Evolutionary conservation across 2,329 filamentous ascomycete species (phyloP), one percentile per base, ranked within the genome.

Genomic region (Alternaria sp.): DNA sequence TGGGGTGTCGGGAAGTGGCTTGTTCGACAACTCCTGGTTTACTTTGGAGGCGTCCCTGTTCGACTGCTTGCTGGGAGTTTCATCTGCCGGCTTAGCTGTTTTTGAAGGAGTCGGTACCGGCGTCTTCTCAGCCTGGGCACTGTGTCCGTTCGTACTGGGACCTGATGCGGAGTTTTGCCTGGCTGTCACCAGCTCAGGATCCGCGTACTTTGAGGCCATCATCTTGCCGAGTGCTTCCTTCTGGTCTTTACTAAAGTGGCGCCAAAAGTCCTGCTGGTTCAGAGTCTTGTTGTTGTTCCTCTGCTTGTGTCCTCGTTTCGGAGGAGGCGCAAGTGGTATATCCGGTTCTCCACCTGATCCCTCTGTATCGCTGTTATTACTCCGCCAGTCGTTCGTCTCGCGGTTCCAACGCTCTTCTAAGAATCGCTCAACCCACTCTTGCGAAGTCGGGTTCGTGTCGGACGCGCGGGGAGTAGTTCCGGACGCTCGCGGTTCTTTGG

Each of bases 351-450:
- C 61, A 58, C 67, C 57, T 3, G 70, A 72, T 43, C 64, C 75
- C 47, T 75, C 91, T 77, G 90, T 93, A 73, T 87, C 88, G 75
- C 88, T 87, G 23, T 87, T 87, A 30, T 68, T 93, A 77, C 92
- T 96, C 69, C 93, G 86, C 93, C 93, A 97, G 80, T 93, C 90
- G 65, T 88, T 89, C 69, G 88, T 88, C 77, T 96, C 92, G 30
- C 86, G 87, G 69, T 89, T 86, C 68, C 86, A 86, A 69, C 90
- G 88, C 67, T 87, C 87, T n/a, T 90, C 87, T n/a, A 92, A 89
- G 75, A 94, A 93, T 65, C 92, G 91, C 64, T 91, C 90, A 69
- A 96, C 93, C 92, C 92, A 95, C 83, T 93, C 91, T 79, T 94
- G 91, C 57, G 94, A 86, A 84, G 76, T 89, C 82, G 74, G 88